Conservation (phyloP, 2,329 filamentous ascomycete species). For the Diaporthe velutina region DNA sequence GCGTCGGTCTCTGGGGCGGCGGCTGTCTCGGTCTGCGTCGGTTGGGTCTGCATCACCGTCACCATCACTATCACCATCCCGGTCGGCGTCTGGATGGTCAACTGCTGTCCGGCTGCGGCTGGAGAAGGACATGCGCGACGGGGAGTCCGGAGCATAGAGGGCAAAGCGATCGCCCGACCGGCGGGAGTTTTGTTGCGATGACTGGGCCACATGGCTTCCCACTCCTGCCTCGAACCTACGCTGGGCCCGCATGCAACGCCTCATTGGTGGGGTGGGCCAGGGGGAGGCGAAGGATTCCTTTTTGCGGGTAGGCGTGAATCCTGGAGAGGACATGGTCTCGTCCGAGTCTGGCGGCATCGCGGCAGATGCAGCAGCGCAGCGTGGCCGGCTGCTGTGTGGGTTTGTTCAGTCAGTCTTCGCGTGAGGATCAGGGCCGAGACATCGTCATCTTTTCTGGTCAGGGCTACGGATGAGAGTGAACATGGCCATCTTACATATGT, state of each 20-base stretch:
- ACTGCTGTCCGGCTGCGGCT: not conserved
- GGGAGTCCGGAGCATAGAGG: not conserved
- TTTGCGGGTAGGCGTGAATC: conserved; percentile 29
- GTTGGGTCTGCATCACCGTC: not conserved
- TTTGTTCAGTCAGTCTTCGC: not conserved
- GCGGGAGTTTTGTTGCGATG: conserved; percentile 21
- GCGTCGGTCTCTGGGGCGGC: not conserved
- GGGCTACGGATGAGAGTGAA: not conserved
- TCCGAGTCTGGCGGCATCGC: conserved; percentile 25
- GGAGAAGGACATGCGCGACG: not conserved
- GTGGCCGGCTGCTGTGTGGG: not conserved
- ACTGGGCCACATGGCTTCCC: conserved; percentile 25
- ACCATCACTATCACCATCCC: not conserved
- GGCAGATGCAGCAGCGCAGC: not conserved
- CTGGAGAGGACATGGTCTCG: conserved; percentile 26
- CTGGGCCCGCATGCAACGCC: conserved; percentile 32
- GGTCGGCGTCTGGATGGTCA: not conserved
- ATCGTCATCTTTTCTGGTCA: conserved; percentile 18
- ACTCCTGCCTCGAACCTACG: conserved; percentile 27
- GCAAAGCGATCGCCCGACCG: conserved; percentile 8
- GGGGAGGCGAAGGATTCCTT: conserved; percentile 33
- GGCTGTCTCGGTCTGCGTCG: not conserved
- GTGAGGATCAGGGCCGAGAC: conserved; percentile 28
- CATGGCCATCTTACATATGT: conserved; percentile 3
- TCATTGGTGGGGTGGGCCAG: conserved; percentile 36